phyloP scores from a whole-genome alignment of 225 moss, liverwort and hornwort genomes.

The Asterella californica region DNA sequence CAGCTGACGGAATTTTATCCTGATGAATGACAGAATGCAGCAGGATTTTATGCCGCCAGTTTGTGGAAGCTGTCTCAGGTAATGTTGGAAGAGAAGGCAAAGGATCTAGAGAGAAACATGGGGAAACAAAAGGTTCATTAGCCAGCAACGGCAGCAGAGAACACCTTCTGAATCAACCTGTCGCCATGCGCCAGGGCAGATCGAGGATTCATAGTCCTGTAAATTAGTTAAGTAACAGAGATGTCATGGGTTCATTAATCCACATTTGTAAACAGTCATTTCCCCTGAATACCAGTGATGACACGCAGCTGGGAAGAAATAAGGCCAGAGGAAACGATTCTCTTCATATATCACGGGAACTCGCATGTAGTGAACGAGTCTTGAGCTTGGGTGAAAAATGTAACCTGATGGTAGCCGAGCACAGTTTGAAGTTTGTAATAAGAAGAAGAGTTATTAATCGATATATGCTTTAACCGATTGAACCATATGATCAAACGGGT shows the following conservation, averaged over 20 bases:
- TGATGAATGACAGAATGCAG: constrained; percentile 14
- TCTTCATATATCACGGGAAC: no score
- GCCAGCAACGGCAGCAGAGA: not conserved
- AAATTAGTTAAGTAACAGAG: not conserved
- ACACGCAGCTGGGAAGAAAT: not conserved
- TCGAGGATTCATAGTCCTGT: not conserved
- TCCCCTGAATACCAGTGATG: not conserved
- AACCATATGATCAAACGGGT: no score
- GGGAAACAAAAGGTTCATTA: constrained; percentile 29
- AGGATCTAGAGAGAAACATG: constrained; percentile 11
- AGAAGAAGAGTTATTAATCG: no score
- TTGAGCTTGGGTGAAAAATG: no score
- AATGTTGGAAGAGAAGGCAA: constrained; percentile 38
- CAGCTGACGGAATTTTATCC: not conserved
- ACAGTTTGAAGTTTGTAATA: no score
- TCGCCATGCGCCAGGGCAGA: not conserved
- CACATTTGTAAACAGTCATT: not conserved
- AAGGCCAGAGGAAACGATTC: not conserved
- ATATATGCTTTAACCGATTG: no score
- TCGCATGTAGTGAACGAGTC: no score
- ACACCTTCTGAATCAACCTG: not conserved
- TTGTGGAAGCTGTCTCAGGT: constrained; percentile 37
- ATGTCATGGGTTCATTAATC: not conserved
- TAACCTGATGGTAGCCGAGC: no score
- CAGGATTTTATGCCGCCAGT: constrained; percentile 31